Conservation (phyloP, 306 rosid species). For the Rosa multiflora region DNA sequence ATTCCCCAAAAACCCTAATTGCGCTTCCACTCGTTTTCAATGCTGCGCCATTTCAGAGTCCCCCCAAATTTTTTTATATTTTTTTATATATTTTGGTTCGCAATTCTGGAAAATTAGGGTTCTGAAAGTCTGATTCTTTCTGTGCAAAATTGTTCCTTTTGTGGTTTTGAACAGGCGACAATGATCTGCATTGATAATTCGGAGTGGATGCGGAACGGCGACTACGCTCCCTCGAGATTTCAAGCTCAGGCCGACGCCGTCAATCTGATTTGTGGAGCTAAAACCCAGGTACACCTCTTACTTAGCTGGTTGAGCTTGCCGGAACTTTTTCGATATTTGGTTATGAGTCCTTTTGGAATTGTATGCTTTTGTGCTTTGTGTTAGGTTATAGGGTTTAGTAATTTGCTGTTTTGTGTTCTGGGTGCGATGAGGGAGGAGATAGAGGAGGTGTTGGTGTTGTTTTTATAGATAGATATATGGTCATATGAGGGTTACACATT, state of each 20-base stretch:
- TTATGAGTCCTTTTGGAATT: background rate
- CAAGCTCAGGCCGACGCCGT: slow-evolving; percentile 91
- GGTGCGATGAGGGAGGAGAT: background rate
- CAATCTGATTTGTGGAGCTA: slow-evolving; percentile 93
- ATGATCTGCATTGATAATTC: slow-evolving; percentile 97
- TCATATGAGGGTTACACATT: background rate
- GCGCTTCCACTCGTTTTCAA: background rate
- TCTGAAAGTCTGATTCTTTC: slow-evolving; percentile 9
- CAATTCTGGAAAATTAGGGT: slow-evolving; percentile 41
- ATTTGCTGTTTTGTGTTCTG: background rate
- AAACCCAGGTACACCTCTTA: slow-evolving; percentile 66
- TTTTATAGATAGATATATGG: background rate
- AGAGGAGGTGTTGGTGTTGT: background rate
- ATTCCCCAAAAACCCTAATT: slow-evolving; percentile 13
- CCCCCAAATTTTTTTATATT: background rate
- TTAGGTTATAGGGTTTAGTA: background rate
- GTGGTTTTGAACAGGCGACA: slow-evolving; percentile 55
- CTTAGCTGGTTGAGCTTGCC: background rate
- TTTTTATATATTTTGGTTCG: background rate
- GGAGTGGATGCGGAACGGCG: slow-evolving; percentile 98
- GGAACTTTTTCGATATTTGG: background rate
- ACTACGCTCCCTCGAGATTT: slow-evolving; percentile 81
- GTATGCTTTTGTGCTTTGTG: background rate
- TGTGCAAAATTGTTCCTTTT: background rate
- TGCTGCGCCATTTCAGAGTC: background rate